These are phyloP conservation scores for Lasiodiplodia hormozganensis DNA, from an alignment of 2,329 filamentous ascomycete species.

Conservation along the genomic window DNA sequence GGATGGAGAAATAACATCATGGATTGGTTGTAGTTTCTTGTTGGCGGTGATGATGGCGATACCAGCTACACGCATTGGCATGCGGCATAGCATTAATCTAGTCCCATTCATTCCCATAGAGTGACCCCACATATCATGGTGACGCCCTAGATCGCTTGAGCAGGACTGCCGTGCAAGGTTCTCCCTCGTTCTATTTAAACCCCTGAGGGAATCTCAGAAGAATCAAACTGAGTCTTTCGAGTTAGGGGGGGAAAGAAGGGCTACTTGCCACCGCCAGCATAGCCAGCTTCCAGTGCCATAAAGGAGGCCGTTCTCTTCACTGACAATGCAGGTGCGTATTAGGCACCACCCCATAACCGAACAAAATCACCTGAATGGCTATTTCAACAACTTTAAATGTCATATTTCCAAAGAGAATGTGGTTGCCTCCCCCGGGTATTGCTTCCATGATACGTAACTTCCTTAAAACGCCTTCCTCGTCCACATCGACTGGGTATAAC, in stretches of 20 bases:
- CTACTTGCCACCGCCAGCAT: neutral
- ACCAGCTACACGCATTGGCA: neutral
- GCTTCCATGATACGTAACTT: neutral
- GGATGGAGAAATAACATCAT: neutral
- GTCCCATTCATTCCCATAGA: neutral
- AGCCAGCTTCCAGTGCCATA: too few species aligned
- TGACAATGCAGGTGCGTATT: too few species aligned
- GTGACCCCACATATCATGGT: too few species aligned
- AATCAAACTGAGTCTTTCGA: too few species aligned
- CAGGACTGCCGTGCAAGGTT: too few species aligned
- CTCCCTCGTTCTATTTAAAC: neutral
- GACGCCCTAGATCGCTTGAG: too few species aligned
- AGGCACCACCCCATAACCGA: too few species aligned
- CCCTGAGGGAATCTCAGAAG: too few species aligned
- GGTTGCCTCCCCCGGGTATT: neutral
- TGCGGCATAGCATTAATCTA: neutral
- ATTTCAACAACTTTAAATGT: neutral
- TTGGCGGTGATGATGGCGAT: neutral
- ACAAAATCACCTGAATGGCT: neutral
- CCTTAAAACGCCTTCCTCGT: constrained; percentile 19
- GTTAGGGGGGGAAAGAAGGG: too few species aligned
- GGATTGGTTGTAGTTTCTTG: neutral
- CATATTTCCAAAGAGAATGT: neutral
- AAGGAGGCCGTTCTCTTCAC: too few species aligned
- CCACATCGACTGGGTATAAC: constrained; percentile 47